Evolutionary conservation across 805 yeast species (phyloP).

Genomic region (Sugiyamaella marilandica): DNA sequence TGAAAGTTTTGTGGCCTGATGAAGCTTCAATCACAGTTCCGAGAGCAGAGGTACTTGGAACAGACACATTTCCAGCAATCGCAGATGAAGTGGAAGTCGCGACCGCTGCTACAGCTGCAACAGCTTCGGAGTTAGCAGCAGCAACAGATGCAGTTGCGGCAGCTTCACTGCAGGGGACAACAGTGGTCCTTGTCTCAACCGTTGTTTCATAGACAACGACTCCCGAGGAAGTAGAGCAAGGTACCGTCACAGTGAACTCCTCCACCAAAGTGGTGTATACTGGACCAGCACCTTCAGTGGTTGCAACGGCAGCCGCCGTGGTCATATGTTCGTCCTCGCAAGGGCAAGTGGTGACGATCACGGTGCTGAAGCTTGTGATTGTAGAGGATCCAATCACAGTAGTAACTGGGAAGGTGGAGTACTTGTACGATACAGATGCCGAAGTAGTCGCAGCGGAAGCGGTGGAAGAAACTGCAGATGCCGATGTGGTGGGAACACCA

Average conservation of each 20-base stretch:
- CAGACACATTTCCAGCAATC: too few relatives aligned
- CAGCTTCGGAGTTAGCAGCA: background rate
- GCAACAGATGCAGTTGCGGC: slow-evolving; percentile 2
- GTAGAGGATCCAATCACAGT: background rate
- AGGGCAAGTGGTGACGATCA: slow-evolving; percentile 4
- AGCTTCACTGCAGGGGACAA: slow-evolving; percentile 3
- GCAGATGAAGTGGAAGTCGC: too few relatives aligned
- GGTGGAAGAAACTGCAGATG: background rate
- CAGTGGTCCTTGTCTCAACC: background rate
- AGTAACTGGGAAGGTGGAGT: background rate
- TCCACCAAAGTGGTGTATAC: background rate
- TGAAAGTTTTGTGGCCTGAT: too few relatives aligned
- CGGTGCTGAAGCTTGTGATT: background rate
- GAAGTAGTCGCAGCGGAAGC: background rate
- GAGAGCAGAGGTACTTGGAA: too few relatives aligned
- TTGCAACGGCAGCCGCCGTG: slow-evolving; percentile 1
- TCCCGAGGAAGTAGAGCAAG: background rate
- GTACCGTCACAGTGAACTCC: background rate
- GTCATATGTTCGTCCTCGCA: background rate
- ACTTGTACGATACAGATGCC: background rate
- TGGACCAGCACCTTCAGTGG: background rate
- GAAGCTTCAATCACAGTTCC: too few relatives aligned
- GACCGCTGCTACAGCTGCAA: background rate
- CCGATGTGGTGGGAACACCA: background rate
- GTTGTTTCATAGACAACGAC: background rate